Base-by-base conservation (phyloP, 305 asterid species). In the Fraxinus dipetala region DNA sequence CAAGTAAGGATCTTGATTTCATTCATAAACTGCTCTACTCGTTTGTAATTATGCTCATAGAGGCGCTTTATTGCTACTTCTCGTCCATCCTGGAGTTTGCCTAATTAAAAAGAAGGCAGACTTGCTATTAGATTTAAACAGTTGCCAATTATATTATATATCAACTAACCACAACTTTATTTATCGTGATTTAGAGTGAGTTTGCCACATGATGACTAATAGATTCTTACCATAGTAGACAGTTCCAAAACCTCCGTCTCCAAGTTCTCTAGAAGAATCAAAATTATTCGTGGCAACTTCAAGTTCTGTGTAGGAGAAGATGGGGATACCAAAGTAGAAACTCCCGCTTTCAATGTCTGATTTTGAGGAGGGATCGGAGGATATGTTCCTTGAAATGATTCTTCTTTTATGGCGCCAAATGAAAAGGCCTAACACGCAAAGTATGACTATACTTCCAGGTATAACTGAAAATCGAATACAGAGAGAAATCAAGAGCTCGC, bases 201-300 rank as follows among this genome's bases (percentile, higher is more conserved):
- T 40, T 0, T 45, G 56, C 10, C 4, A 18, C 32, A 48, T 11
- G 22, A 14, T 2, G n/a, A 18, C 2, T 11, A 76, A 72, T 24
- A 7, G 7, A 35, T 18, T 75, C 90, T 85, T 85, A 88, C 96
- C 96, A 36, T 88, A 45, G 74, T 92, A 92, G 9, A 92, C 96
- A 4, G 90, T 86, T 76, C 96, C 96, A 43, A 88, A 92, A 81
- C 92, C 96, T 43, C 96, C 96, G 65, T 90, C 93, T 7, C 96
- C 96, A 20, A 92, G 90, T 69, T 90, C 90, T 70, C 80, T 80
- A 56, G 87, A 67, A 1, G 88, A 43, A 69, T 88, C 56, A 45
- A 45, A 45, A 13, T 45, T 45, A 45, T 45, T 45, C 18, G 94
- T 92, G 81, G 94, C 94, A 75, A 83, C 89, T 81, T 89, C 93